Evolutionary conservation across 2,329 filamentous ascomycete species (phyloP).

Genomic region (Ophiocordyceps unilateralis): DNA sequence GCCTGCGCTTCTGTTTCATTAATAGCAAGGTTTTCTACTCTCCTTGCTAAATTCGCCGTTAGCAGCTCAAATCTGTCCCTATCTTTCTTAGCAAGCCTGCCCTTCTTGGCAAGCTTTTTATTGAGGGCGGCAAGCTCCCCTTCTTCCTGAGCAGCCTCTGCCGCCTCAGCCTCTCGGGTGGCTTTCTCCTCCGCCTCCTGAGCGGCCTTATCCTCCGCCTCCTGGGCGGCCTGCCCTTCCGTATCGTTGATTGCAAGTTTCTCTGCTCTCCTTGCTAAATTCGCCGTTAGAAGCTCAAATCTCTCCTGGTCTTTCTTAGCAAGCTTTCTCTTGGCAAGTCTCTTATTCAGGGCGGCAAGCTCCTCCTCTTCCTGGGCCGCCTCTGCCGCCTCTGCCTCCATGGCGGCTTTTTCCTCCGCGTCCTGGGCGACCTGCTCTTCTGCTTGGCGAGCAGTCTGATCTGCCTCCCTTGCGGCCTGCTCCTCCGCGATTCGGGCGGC

Average conservation of each 20-base stretch:
- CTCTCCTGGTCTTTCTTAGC: background rate
- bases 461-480: too few species aligned
- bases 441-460: too few species aligned
- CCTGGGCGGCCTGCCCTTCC: slow-evolving; percentile 17
- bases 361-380: slow-evolving; percentile 18
- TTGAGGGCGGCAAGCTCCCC: slow-evolving; percentile 22
- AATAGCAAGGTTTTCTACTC: background rate
- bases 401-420: too few species aligned
- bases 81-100: background rate
- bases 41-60: background rate
- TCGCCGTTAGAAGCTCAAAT: background rate
- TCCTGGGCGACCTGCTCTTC: too few species aligned
- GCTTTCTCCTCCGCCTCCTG: slow-evolving; percentile 14
- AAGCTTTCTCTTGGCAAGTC: slow-evolving; percentile 25
- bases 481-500: too few species aligned
- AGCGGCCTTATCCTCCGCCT: slow-evolving; percentile 4
- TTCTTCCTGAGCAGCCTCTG: slow-evolving; percentile 13
- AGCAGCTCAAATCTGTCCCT: background rate
- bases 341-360: slow-evolving; percentile 23
- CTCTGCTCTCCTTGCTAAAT: background rate
- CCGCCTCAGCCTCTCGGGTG: slow-evolving; percentile 8
- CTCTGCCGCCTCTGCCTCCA: slow-evolving; percentile 2
- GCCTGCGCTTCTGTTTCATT: slow-evolving; percentile 8
- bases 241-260: background rate
- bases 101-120: slow-evolving; percentile 32